phyloP scores from a whole-genome alignment of 768 basidiomycete species.

The Calvatia gigantea region DNA sequence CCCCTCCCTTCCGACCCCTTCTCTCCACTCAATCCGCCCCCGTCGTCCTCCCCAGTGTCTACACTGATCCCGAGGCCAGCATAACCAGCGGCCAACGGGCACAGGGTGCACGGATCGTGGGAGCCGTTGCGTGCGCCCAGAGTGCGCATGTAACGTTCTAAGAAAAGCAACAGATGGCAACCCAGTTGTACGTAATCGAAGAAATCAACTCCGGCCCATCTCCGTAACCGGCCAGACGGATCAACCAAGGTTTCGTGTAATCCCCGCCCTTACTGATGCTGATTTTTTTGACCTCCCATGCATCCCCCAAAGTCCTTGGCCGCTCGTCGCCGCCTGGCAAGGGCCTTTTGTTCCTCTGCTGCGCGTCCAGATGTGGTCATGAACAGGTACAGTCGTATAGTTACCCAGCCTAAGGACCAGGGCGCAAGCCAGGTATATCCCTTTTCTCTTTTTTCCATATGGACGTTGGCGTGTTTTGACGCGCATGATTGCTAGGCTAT shows the following conservation, averaged over 20 bases:
- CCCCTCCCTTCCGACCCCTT: background rate
- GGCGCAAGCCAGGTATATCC: conserved; percentile 81
- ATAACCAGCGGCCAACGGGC: background rate
- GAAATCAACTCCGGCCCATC: conserved; percentile 15
- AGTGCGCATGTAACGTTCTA: conserved; percentile 42
- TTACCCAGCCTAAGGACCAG: conserved; percentile 92
- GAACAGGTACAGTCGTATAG: conserved; percentile 71
- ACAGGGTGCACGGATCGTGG: conserved; percentile 41
- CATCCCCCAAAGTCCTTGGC: conserved; percentile 21
- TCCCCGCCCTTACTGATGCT: background rate
- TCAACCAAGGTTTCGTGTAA: background rate
- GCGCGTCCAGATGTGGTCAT: conserved; percentile 43
- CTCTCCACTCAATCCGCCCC: background rate
- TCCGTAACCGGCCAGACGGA: conserved; percentile 14
- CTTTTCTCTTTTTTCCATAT: background rate
- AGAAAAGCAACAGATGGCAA: conserved; percentile 49
- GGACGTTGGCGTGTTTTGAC: background rate
- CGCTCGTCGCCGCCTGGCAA: conserved; percentile 26
- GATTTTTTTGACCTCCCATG: conserved; percentile 1
- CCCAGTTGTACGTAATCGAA: conserved; percentile 43
- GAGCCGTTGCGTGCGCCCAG: conserved; percentile 45
- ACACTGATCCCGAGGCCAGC: background rate
- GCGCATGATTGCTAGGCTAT: conserved; percentile 64
- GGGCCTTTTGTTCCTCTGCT: conserved; percentile 36
- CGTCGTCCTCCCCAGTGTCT: background rate